Conservation (phyloP, 2,329 filamentous ascomycete genomes). For the Stemphylium beticola region DNA sequence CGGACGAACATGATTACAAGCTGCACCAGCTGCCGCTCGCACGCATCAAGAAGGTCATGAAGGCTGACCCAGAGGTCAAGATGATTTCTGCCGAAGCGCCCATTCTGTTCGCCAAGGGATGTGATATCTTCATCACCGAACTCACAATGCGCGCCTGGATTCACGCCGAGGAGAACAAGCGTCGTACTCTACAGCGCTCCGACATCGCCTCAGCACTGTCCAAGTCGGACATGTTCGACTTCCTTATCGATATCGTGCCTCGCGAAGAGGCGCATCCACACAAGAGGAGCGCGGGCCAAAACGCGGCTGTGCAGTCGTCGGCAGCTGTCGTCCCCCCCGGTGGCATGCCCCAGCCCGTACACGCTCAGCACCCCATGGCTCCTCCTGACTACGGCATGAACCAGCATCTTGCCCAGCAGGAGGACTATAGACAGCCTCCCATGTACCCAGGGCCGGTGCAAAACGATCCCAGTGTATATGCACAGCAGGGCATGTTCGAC, state of each 20-base stretch:
- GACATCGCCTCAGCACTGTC: slow-evolving; percentile 95
- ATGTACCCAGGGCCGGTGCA: slow-evolving; percentile 87
- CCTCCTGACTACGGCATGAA: slow-evolving; percentile 63
- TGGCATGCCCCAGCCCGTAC: slow-evolving; percentile 50
- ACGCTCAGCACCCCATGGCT: slow-evolving; percentile 59
- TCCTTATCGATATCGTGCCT: slow-evolving; percentile 97
- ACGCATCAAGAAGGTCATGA: slow-evolving; percentile 99
- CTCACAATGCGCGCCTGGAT: slow-evolving; percentile 99
- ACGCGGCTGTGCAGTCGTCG: slow-evolving; percentile 50
- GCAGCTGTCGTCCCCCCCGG: slow-evolving; percentile 46
- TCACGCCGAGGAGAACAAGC: slow-evolving; percentile 98
- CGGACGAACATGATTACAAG: slow-evolving; percentile 97
- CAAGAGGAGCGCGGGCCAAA: slow-evolving; percentile 64
- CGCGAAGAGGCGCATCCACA: slow-evolving; percentile 89
- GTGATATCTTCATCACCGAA: slow-evolving; percentile 99
- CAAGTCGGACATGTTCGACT: slow-evolving; percentile 99
- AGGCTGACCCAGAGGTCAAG: slow-evolving; percentile 98
- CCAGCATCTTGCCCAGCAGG: slow-evolving; percentile 64
- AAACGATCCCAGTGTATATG: slow-evolving; percentile 74
- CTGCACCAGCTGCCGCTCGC: slow-evolving; percentile 94
- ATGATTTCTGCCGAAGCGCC: slow-evolving; percentile 99
- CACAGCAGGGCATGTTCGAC: slow-evolving; percentile 80
- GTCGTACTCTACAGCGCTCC: slow-evolving; percentile 89
- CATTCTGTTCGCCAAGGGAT: slow-evolving; percentile 97
- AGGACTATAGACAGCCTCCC: slow-evolving; percentile 77